phyloP scores from a whole-genome alignment of 2,329 filamentous ascomycete species.

The Didymella pomorum region DNA sequence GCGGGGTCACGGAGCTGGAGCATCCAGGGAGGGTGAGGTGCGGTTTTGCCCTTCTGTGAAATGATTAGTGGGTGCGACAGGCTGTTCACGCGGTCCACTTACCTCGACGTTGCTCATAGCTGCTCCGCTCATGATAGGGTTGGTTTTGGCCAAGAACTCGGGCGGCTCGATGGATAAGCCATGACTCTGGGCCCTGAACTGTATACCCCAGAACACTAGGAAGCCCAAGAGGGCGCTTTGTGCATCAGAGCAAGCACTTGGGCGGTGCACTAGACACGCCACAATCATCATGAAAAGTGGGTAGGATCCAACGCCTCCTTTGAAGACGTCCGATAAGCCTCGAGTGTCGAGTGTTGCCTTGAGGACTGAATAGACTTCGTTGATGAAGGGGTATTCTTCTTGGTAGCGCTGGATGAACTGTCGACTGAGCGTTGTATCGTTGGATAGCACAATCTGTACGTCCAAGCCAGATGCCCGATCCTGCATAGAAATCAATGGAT shows the following conservation, averaged over 20 bases:
- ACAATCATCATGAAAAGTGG: conserved; percentile 65
- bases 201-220: conserved; percentile 59
- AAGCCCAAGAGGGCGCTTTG: conserved; percentile 58
- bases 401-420: conserved; percentile 58
- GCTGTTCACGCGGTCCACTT: not conserved
- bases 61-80: conserved; percentile 14
- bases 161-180: conserved; percentile 62
- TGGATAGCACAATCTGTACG: conserved; percentile 61
- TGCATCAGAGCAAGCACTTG: conserved; percentile 44
- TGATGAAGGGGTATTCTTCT: conserved; percentile 59
- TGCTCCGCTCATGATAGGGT: conserved; percentile 28
- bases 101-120: conserved; percentile 30
- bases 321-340: conserved; percentile 57
- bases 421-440: conserved; percentile 51
- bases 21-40: conserved; percentile 43
- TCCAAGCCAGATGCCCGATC: conserved; percentile 60
- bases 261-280: conserved; percentile 59
- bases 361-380: conserved; percentile 58
- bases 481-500: conserved; percentile 53
- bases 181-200: conserved; percentile 55
- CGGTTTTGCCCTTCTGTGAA: conserved; percentile 22
- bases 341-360: conserved; percentile 61
- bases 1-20: conserved; percentile 68
- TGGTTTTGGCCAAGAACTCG: conserved; percentile 53
- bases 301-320: conserved; percentile 63